phyloP scores from a whole-genome alignment of 768 basidiomycete species.

The Suillus ampliporus region DNA sequence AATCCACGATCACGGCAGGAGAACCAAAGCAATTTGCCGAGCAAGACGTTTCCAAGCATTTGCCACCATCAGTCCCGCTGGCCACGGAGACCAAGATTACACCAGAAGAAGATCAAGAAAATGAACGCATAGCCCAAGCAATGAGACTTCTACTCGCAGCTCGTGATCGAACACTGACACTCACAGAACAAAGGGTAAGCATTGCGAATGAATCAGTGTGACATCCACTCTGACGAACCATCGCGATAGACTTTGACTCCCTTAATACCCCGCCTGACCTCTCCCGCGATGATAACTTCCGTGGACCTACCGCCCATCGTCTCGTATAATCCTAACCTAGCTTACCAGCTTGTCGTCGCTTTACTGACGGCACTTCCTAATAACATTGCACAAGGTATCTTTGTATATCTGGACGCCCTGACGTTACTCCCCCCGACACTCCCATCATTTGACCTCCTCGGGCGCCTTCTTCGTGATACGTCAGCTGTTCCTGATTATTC shows the following conservation, averaged over 20 bases:
- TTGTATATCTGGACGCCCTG: constrained; percentile 66
- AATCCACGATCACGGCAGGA: constrained; percentile 13
- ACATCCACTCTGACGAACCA: not conserved
- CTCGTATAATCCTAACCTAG: constrained; percentile 70
- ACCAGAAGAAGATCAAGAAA: constrained; percentile 59
- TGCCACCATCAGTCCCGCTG: constrained; percentile 10
- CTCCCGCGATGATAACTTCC: constrained; percentile 63
- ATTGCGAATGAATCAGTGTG: not conserved
- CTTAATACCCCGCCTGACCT: constrained; percentile 47
- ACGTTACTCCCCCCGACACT: constrained; percentile 72
- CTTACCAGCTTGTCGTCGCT: constrained; percentile 67
- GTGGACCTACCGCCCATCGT: constrained; percentile 71
- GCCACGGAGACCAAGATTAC: constrained; percentile 34
- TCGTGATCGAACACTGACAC: constrained; percentile 71
- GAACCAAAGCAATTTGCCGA: constrained; percentile 10
- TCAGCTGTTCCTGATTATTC: constrained; percentile 48
- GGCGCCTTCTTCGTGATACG: constrained; percentile 67
- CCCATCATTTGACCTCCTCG: constrained; percentile 75
- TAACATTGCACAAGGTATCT: constrained; percentile 38
- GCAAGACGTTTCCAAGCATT: constrained; percentile 12
- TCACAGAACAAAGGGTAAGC: constrained; percentile 74
- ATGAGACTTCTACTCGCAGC: constrained; percentile 73
- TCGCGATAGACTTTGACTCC: constrained; percentile 56
- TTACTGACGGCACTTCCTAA: constrained; percentile 50
- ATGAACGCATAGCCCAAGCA: constrained; percentile 62